phyloP scores from a whole-genome alignment of 1,284 basidiomycete species.

The Cutaneotrichosporon cavernicola region DNA sequence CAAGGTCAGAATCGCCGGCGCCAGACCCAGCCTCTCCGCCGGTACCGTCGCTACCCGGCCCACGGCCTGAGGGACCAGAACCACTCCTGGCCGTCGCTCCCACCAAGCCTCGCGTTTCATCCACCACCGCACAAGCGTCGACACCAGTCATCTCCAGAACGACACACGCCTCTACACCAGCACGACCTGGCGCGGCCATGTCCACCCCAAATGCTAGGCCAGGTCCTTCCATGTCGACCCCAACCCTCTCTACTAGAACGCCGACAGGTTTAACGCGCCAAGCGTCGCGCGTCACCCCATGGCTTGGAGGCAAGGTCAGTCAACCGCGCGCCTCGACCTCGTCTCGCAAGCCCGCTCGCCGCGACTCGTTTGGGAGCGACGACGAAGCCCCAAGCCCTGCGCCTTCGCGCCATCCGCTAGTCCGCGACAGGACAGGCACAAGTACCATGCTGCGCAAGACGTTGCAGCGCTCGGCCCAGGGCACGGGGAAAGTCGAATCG shows the following conservation, averaged over 20 bases:
- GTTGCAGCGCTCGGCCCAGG: slow-evolving; percentile 4
- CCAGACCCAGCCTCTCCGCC: neutral
- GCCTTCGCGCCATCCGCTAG: slow-evolving; percentile 22
- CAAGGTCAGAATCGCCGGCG: neutral
- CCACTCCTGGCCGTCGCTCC: neutral
- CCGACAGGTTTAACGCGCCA: neutral
- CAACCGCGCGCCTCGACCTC: neutral
- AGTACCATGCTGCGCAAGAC: slow-evolving; percentile 8
- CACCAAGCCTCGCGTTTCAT: neutral
- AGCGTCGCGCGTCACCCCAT: slow-evolving; percentile 24
- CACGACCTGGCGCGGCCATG: neutral
- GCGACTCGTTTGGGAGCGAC: slow-evolving; percentile 17
- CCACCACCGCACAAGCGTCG: neutral
- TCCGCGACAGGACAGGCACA: slow-evolving; percentile 35
- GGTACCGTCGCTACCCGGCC: neutral
- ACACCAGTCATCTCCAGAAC: neutral
- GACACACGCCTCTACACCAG: neutral
- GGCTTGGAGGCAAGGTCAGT: slow-evolving; percentile 17
- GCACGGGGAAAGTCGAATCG: neutral
- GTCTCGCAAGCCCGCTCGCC: neutral
- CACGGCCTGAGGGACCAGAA: neutral
- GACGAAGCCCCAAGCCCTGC: slow-evolving; percentile 2
- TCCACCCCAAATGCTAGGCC: neutral
- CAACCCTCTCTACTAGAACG: neutral
- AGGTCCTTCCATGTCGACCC: neutral